These are phyloP conservation scores for Ocimum tenuiflorum DNA, from an alignment of 257 asterid species.

Conservation along the genomic window DNA sequence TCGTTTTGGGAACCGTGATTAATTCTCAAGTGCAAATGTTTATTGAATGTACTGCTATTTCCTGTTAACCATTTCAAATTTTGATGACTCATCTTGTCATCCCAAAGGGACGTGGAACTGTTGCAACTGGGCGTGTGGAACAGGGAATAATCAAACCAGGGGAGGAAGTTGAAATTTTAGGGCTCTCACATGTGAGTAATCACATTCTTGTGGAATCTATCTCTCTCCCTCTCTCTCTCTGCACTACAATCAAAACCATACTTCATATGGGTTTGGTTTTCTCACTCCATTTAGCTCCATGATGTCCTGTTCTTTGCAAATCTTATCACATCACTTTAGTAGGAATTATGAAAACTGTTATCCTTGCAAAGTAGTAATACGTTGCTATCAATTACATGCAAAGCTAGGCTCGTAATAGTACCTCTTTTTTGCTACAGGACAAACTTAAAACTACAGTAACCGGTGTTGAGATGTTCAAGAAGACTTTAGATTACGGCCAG, in stretches of 20 bases:
- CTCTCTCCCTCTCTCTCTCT: neutral
- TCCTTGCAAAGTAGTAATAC: neutral
- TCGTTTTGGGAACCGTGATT: neutral
- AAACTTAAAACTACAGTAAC: slow-evolving; percentile 78
- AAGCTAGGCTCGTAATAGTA: slow-evolving; percentile 2
- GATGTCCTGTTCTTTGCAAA: neutral
- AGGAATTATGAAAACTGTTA: neutral
- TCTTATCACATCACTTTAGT: neutral
- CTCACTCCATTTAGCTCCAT: neutral
- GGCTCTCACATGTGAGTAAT: slow-evolving; percentile 58
- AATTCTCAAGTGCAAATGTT: neutral
- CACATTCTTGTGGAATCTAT: neutral
- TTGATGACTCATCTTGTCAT: slow-evolving; percentile 12
- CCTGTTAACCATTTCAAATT: neutral
- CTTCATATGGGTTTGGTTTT: neutral
- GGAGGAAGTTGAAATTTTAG: slow-evolving; percentile 90
- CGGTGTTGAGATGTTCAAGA: slow-evolving; percentile 99
- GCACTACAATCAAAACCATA: no score
- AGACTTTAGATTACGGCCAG: slow-evolving; percentile 86
- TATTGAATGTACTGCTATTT: neutral
- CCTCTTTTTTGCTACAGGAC: slow-evolving; percentile 41
- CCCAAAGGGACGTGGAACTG: slow-evolving; percentile 96
- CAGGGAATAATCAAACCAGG: slow-evolving; percentile 88
- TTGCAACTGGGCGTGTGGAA: slow-evolving; percentile 98
- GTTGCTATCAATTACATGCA: neutral